A percentile compares a stretch with the other conserved stretches of the same genome.
phyloP scores from a whole-genome alignment of 1,139 yeast species.

The Hanseniaspora sp. region DNA sequence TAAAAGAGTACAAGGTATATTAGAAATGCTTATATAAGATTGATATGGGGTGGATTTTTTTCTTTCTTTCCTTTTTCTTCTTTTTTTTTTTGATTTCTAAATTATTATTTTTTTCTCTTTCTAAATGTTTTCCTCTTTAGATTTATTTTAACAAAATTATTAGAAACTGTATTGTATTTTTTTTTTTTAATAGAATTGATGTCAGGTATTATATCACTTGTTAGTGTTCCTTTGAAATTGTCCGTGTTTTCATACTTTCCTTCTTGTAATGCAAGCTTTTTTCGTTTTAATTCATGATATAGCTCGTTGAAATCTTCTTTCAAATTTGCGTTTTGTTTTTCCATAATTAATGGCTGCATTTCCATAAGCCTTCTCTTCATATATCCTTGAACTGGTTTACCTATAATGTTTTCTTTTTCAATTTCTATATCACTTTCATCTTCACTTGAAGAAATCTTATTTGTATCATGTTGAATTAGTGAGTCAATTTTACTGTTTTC shows the following conservation, averaged over 20 bases:
- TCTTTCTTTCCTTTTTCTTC: background rate
- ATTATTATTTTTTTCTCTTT: conserved; percentile 1
- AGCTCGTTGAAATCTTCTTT: conserved; percentile 18
- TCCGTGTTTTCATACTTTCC: conserved; percentile 21
- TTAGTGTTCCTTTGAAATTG: conserved; percentile 17
- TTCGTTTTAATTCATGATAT: conserved; percentile 24
- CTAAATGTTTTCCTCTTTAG: conserved; percentile 18
- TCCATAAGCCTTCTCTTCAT: conserved; percentile 7
- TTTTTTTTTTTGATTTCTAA: background rate
- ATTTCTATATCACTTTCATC: conserved; percentile 16
- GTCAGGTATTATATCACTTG: conserved; percentile 8
- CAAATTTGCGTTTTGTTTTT: background rate
- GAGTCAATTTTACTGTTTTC: background rate
- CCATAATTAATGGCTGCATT: conserved; percentile 7
- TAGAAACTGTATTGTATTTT: conserved; percentile 30
- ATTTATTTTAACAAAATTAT: conserved; percentile 29
- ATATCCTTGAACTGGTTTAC: conserved; percentile 7
- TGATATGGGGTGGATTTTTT: background rate
- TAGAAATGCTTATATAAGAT: conserved; percentile 47
- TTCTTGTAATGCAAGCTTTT: conserved; percentile 24
- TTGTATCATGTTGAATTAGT: too few relatives aligned
- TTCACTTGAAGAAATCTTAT: background rate
- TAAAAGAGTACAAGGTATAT: conserved; percentile 83
- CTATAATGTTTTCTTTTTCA: conserved; percentile 9
- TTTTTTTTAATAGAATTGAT: conserved; percentile 17